phyloP scores from a whole-genome alignment of 2,329 filamentous ascomycete genomes.

The Fusarium mexicanum region DNA sequence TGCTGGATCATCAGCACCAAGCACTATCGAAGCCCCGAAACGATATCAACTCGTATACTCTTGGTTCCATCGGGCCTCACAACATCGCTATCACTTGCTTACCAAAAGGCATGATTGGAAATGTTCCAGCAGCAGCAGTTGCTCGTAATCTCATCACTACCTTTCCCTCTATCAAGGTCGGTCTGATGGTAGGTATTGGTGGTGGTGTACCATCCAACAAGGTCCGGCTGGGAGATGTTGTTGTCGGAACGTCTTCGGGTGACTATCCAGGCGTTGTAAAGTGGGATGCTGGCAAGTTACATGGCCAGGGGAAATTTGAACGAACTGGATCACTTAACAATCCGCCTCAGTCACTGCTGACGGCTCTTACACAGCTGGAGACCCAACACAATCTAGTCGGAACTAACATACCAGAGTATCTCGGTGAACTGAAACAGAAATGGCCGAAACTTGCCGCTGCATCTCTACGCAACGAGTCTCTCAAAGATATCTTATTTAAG shows the following conservation, averaged over 20 bases:
- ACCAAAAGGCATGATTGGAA: neutral
- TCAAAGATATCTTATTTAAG: neutral
- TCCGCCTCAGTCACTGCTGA: neutral
- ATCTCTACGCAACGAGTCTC: neutral
- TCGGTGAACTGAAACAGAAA: neutral
- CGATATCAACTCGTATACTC: neutral
- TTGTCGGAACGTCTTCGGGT: neutral
- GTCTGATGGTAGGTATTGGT: neutral
- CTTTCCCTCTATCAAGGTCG: neutral
- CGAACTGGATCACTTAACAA: neutral
- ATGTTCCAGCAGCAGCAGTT: neutral
- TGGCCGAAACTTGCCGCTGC: neutral
- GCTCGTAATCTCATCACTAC: neutral
- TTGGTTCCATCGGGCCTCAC: neutral
- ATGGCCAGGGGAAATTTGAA: neutral
- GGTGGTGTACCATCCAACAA: neutral
- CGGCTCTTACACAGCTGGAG: neutral
- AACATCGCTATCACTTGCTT: neutral
- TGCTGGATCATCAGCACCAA: neutral
- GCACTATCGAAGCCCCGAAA: neutral
- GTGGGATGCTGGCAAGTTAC: neutral
- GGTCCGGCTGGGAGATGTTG: neutral
- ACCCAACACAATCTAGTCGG: neutral
- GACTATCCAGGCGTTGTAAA: neutral
- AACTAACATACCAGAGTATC: neutral